Base-by-base conservation (phyloP, 306 rosid genomes). In the peach (Prunus persica) region DNA sequence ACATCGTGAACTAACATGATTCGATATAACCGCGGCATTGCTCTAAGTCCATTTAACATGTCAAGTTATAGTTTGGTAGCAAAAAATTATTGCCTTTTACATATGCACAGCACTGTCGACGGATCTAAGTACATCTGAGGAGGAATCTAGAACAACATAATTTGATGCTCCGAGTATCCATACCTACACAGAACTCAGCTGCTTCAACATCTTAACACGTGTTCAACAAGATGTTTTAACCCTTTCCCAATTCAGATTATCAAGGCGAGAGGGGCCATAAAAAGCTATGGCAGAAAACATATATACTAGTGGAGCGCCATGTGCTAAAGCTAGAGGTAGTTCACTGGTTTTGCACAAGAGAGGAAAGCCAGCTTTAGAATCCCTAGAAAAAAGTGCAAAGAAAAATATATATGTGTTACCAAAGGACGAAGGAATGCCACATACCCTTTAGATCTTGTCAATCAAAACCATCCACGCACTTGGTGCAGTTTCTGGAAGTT, bases 301-400 rank as follows among this genome's bases (percentile, higher is more conserved):
- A 49, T 2, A 34, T 4, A 65, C 49, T 64, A 83, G 86, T 84
- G 92, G 89, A 91, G 47, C 73, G 67, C 57, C 95, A 89, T 81
- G 97, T 89, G 93, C 90, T 46, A 69, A 76, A 82, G 87, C 58
- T 61, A 81, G 86, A 76, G 76, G 84, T 57, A 70, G 84, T 69
- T 84, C 71, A 54, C 68, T 56, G 47, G 56, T 76, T 73, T 24
- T n/a, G 52, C 70, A 11, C 47, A 54, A 68, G 81, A 69, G 78
- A 79, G 49, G 83, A 78, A 79, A 79, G 84, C 87, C 90, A 81
- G 85, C 82, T 86, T 34, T 79, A 90, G 89, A 87, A 86, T 82
- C 86, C 90, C 89, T 81, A 27, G 80, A 60, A 85, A 87, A 76
- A 67, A 38, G 49, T 38, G 85, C 77, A 82, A 69, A 81, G 55